These are phyloP conservation scores for Beta lomatogona DNA, from an alignment of 179 eudicot species.

Conservation along the genomic window DNA sequence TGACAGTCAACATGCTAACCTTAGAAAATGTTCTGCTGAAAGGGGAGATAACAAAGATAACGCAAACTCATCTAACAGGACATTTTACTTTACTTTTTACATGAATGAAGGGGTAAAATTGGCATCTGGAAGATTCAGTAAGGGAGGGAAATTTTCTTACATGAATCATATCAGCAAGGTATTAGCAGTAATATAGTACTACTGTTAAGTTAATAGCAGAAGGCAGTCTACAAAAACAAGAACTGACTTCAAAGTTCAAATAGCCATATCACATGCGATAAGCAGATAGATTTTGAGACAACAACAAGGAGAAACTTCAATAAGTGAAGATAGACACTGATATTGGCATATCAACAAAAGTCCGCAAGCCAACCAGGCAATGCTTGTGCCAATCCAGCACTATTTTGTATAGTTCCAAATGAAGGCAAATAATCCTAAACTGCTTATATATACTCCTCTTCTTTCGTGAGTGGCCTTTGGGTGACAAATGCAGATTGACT, in stretches of 20 bases:
- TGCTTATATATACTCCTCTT: background rate
- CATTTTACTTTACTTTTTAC: background rate
- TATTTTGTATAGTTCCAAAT: background rate
- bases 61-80: background rate
- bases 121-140: background rate
- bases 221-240: background rate
- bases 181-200: background rate
- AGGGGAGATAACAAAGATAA: background rate
- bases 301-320: background rate
- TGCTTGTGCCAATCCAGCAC: background rate
- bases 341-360: background rate
- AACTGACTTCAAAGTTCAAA: background rate
- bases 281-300: background rate
- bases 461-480: background rate
- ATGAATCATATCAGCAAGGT: background rate
- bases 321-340: background rate
- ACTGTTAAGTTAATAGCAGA: background rate
- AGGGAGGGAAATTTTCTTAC: background rate
- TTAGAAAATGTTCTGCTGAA: background rate
- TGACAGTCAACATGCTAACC: background rate
- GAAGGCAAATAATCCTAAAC: background rate
- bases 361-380: background rate
- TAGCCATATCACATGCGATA: slow-evolving; percentile 1
- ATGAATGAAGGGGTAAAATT: background rate
- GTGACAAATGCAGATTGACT: background rate